Base-by-base conservation (phyloP, 495 filamentous ascomycete genomes). In the Aspergillus hancockii region DNA sequence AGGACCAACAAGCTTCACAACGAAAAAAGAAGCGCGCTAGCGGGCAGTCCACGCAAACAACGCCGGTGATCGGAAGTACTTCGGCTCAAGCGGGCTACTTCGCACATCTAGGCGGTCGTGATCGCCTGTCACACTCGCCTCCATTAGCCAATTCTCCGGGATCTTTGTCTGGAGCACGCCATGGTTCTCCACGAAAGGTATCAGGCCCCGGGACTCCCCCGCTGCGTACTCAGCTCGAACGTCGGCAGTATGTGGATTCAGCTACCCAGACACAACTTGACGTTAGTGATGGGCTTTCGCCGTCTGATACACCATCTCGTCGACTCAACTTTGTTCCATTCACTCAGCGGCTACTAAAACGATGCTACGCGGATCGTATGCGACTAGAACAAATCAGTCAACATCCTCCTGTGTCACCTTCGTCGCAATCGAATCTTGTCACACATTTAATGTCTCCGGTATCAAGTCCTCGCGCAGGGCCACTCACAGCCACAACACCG, bases 1-100 rank as follows among this genome's bases (percentile, higher is more conserved):
- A 81, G 19, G 80, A 83, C 52, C 79, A 82, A 51, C 71, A 77
- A 21, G 57, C 71, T 32, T 55, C 63, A 8, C 67, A 74, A 8
- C 77, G 72, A 59, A 75, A 72, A 55, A 82, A 76, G 57, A 83
- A 82, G 55, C 76, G 81, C 21, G 66, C 65, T 8, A 82, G 78
- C 55, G 74, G 74, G 8, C 76, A 71, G 22, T 75, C 75, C 9
- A 64, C 54, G 25, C 69, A 74, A n/a, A 70, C 75, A 8, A 67
- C 70, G 5, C 56, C 71, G 2, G 60, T 63, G 30, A 54, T 71
- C 46, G 58, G 63, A 16, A 65, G 55, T 47, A 3, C 19, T 6
- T 23, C 43, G 31, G 54, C 59, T 43, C 69, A 71, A 46, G 58
- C 62, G 4, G 63, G 59, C 5, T 62, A 61, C 30, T 67, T 65